Conservation (phyloP, 2,329 filamentous ascomycete species). For the Passalora sequoiae region DNA sequence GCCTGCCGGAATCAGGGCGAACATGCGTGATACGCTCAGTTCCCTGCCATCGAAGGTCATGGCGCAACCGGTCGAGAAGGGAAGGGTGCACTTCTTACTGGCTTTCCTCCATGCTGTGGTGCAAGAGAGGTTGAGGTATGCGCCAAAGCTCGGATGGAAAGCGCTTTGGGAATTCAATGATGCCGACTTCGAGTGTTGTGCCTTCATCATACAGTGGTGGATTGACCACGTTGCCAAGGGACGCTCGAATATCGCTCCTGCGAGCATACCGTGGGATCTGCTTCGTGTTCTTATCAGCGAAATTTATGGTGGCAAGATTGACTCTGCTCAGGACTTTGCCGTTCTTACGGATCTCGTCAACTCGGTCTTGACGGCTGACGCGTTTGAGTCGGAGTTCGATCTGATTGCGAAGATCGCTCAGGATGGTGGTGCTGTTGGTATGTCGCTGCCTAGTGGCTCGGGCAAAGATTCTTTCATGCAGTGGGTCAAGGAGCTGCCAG, state of each 20-base stretch:
- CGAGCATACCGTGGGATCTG: conserved; percentile 95
- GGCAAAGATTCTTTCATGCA: conserved; percentile 77
- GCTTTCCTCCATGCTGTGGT: conserved; percentile 94
- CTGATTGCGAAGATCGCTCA: conserved; percentile 62
- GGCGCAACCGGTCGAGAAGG: conserved; percentile 84
- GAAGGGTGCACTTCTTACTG: conserved; percentile 80
- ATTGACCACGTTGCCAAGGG: conserved; percentile 75
- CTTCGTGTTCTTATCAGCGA: conserved; percentile 84
- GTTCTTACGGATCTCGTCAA: conserved; percentile 69
- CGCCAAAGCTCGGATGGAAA: conserved; percentile 92
- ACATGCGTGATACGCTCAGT: conserved; percentile 96
- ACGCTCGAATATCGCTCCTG: conserved; percentile 85
- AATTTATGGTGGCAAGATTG: conserved; percentile 97
- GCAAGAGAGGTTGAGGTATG: conserved; percentile 90
- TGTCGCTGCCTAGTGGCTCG: conserved; percentile 75
- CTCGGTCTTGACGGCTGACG: conserved; percentile 74
- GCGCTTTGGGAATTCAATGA: conserved; percentile 99
- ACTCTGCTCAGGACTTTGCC: conserved; percentile 78
- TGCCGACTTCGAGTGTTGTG: conserved; percentile 96
- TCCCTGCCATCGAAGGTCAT: conserved; percentile 56
- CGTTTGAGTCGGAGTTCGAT: conserved; percentile 89
- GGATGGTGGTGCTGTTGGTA: conserved; percentile 35
- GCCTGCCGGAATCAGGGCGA: conserved; percentile 89
- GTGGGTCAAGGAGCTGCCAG: conserved; percentile 88
- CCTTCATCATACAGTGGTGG: conserved; percentile 94